phyloP scores from a whole-genome alignment of 2,329 filamentous ascomycete genomes.

The Aspergillus neotritici region DNA sequence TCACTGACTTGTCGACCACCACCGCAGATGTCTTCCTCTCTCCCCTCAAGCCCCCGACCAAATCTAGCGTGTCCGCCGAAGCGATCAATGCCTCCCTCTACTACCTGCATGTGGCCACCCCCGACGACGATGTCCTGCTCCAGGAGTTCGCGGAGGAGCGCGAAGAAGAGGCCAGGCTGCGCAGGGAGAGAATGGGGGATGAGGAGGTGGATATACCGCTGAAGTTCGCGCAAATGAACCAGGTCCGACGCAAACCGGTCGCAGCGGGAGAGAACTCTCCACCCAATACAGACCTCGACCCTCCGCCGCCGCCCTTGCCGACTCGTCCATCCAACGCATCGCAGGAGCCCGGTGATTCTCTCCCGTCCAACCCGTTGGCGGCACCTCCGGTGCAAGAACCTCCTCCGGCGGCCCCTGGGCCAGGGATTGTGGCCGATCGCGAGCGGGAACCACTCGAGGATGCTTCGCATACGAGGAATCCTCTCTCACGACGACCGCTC shows the following conservation, averaged over 20 bases:
- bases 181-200: conserved; percentile 20
- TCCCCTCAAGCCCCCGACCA: conserved; percentile 78
- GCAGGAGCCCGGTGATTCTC: too few relatives aligned
- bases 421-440: background rate
- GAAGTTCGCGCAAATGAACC: conserved; percentile 32
- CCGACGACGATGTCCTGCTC: conserved; percentile 48
- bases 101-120: conserved; percentile 74
- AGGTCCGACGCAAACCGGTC: conserved; percentile 35
- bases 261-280: conserved; percentile 10
- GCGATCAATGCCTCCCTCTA: conserved; percentile 86
- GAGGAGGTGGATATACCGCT: conserved; percentile 15
- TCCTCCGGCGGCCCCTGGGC: conserved; percentile 1
- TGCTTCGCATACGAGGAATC: background rate
- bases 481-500: conserved; percentile 21
- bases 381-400: background rate
- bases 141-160: conserved; percentile 36
- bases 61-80: conserved; percentile 73
- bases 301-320: conserved; percentile 12
- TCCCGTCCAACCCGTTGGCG: too few relatives aligned
- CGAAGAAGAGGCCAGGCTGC: conserved; percentile 22
- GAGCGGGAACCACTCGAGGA: background rate
- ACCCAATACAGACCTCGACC: background rate
- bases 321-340: conserved; percentile 7
- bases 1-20: conserved; percentile 9
- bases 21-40: conserved; percentile 82